Percentiles rank a stretch among this genome's conserved stretches.
phyloP scores from a whole-genome alignment of 768 basidiomycete genomes.

The Omphalotus guepiniiformis region DNA sequence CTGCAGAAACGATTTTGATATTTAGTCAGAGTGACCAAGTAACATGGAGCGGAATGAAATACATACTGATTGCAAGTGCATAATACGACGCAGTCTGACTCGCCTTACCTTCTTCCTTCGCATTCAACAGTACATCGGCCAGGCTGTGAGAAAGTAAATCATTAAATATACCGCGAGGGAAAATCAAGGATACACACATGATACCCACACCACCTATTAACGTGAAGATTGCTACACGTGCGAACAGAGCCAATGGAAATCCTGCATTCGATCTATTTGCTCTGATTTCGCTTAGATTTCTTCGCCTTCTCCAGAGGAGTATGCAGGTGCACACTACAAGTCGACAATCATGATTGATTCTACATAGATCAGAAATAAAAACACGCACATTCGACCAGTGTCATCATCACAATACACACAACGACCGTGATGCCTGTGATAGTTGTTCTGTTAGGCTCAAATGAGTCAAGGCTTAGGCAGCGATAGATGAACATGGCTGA shows the following conservation, averaged over 20 bases:
- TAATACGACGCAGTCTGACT: neutral
- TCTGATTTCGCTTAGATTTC: neutral
- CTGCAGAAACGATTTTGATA: neutral
- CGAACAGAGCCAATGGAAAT: constrained; percentile 11
- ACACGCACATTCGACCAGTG: neutral
- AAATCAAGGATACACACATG: constrained; percentile 5
- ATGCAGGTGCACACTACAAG: constrained; percentile 8
- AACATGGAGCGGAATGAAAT: neutral
- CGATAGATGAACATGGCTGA: constrained; percentile 26
- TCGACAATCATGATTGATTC: constrained; percentile 19
- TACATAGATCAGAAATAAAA: too few relatives aligned
- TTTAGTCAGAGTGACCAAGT: neutral
- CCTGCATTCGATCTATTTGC: neutral
- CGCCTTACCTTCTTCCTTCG: too few relatives aligned
- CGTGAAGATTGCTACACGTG: constrained; percentile 7
- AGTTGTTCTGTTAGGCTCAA: neutral
- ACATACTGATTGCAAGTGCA: neutral
- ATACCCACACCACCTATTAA: constrained; percentile 8
- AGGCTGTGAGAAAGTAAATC: neutral
- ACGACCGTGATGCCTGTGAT: neutral
- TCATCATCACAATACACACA: neutral
- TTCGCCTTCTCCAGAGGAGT: constrained; percentile 4
- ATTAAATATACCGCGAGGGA: neutral
- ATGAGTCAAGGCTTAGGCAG: neutral
- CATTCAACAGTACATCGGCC: neutral